Base-by-base conservation (phyloP, 352 stramenopile species). In the Halophytophthora polymorphica region DNA sequence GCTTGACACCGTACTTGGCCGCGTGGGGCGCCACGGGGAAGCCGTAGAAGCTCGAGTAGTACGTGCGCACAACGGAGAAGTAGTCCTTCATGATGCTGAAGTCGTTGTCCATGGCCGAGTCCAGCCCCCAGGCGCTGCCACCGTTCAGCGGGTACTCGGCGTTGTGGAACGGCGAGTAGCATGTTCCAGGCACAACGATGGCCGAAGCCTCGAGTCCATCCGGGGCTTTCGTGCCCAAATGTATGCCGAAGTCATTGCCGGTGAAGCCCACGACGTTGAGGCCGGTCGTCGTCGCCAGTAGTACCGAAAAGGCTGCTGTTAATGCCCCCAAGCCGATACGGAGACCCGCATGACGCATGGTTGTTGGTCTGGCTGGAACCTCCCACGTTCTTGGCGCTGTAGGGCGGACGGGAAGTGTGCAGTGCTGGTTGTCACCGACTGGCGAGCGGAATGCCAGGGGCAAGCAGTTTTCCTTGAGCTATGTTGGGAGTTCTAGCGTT, bases 131-230 rank as follows among this genome's bases (percentile, higher is more conserved):
- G 6, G 69, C 45, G 23, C 56, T 67, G 2, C 55, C 62, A 28
- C 59, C 63, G 47, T 67, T 53, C 33, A 93, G 39, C 14, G 81
- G 81, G 53, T 93, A 93, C 53, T 86, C 63, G 0, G 60, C 14
- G 50, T 87, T 82, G 53, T 94, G 81, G 51, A 91, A 87, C 15
- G 81, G 81, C 2, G 77, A 87, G 57, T 94, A 92, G 69, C 81
- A 92, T 3, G 64, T 69, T 2, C 72, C 73, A 4, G 59, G 71
- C 2, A 70, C 54, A 42, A 81, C 61, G 3, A 46, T 40, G 2
- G 60, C 34, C 11, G 37, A 28, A 40, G 58, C 56, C 14, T 47
- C n/a, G 5, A 45, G 34, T 14, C 48, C 37, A 12, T 42, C 10
- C 31, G 40, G 50, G 4, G 54, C 49, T 23, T 28, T 17, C 17